Evolutionary conservation across 2,329 filamentous ascomycete species (phyloP), one percentile per base, ranked within the genome.

Genomic region (Metarhizium sp.): DNA sequence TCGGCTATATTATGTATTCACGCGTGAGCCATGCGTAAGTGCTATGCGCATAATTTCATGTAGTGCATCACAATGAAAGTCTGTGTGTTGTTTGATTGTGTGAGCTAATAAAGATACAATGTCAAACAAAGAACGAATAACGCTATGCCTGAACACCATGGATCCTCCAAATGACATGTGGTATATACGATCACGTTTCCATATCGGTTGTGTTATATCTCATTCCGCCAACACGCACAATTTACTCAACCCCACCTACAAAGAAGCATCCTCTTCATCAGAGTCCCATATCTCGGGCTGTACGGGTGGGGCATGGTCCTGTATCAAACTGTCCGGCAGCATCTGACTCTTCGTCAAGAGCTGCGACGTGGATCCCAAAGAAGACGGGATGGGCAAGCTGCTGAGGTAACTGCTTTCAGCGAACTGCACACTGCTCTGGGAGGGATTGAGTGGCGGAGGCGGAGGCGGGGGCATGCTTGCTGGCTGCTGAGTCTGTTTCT

Each of bases 341-440:
- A 79, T 73, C 65, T 81, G 78, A 58, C 78, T 81, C 60, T 71
- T 74, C 2, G 75, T 74, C 56, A 76, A 63, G 18, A 81, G 68
- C 64, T 83, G 77, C 8, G 77, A 79, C 2, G 66, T 62, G 8
- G 18, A 64, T 58, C n/a, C 53, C 59, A 56, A 49, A 18, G 57
- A 53, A 16, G 55, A 59, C 47, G 58, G 60, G 40, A 51, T 38
- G 10, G 58, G 58, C 45, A 58, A 36, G 52, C 52, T 34, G 55
- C 58, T 49, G 57, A 52, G 43, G 6, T 61, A 60, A 47, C 57
- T 57, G 51, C 56, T 62, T 29, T 63, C 62, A 47, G 64, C 64
- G 18, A 66, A 67, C 8, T 57, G 55, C 50, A 65, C 58, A 38
- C 62, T 67, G 58, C 62, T 67, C 36, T 34, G 34, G 46, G 59